Evolutionary conservation across 2,329 filamentous ascomycete species (phyloP).

Genomic region (Aspergillus candidus): DNA sequence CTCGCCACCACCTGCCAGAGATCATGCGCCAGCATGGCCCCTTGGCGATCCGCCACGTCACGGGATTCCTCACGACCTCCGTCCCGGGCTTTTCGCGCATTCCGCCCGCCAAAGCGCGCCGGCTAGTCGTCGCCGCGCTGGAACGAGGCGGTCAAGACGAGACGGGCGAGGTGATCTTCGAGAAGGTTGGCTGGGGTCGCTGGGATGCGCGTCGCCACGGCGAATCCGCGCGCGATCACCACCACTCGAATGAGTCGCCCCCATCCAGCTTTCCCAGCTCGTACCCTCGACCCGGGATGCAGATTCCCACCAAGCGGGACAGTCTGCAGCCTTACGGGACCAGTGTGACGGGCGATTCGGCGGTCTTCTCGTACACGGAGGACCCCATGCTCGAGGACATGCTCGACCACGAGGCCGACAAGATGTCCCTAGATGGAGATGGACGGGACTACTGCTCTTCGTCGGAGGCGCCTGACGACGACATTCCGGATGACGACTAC

Average conservation of each 20-base stretch:
- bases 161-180: conserved; percentile 58
- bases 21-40: conserved; percentile 87
- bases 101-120: conserved; percentile 79
- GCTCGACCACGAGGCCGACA: conserved; percentile 81
- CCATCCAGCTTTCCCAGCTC: conserved; percentile 47
- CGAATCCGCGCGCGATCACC: conserved; percentile 41
- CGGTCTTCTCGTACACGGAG: conserved; percentile 65
- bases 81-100: conserved; percentile 90
- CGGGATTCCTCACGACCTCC: conserved; percentile 86
- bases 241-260: conserved; percentile 38
- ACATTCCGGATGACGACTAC: conserved; percentile 65
- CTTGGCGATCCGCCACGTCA: conserved; percentile 88
- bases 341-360: conserved; percentile 64
- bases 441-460: conserved; percentile 62
- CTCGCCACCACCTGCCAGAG: conserved; percentile 82
- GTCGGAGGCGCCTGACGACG: conserved; percentile 63
- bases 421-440: conserved; percentile 81
- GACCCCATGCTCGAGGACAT: conserved; percentile 36
- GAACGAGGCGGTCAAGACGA: conserved; percentile 65
- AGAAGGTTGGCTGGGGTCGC: conserved; percentile 95
- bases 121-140: conserved; percentile 84
- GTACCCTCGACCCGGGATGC: conserved; percentile 42
- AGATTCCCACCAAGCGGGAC: conserved; percentile 39
- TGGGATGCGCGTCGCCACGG: conserved; percentile 81
- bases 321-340: conserved; percentile 46